Percentiles rank a stretch among this genome's conserved stretches.
These are phyloP conservation scores for Gillenia trifoliata DNA, from an alignment of 306 rosid genomes.

Conservation along the genomic window DNA sequence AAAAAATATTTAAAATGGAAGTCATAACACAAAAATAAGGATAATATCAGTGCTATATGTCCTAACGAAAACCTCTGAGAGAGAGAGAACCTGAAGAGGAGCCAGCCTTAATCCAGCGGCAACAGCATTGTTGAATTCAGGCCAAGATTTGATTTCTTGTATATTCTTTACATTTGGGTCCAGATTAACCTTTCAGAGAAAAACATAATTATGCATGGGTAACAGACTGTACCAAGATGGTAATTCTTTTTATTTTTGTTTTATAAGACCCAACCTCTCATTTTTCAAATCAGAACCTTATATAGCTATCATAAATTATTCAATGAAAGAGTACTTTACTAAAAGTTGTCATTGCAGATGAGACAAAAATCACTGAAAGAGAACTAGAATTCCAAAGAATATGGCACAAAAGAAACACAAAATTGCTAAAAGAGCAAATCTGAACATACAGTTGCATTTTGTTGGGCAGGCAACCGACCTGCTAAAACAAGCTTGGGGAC, in stretches of 20 bases:
- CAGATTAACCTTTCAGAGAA: conserved; percentile 63
- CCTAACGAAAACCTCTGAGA: not conserved
- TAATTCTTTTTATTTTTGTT: not conserved
- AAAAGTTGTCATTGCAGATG: not conserved
- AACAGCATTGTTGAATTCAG: conserved; percentile 96
- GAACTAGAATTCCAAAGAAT: not conserved
- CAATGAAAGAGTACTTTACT: not conserved
- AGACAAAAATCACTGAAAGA: not conserved
- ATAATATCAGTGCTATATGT: conserved; percentile 1
- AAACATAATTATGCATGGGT: not conserved
- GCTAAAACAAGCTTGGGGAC: conserved; percentile 95
- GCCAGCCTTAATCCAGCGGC: conserved; percentile 97
- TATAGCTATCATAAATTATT: not conserved
- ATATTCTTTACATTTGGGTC: conserved; percentile 81
- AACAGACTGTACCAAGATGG: not conserved
- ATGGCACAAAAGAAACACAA: conserved; percentile 9
- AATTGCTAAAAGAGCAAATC: conserved; percentile 13
- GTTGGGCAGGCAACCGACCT: conserved; percentile 96
- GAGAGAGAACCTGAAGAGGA: conserved; percentile 72
- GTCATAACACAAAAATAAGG: not conserved
- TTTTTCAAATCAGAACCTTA: not conserved
- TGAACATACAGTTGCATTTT: conserved; percentile 87
- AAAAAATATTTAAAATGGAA: not conserved
- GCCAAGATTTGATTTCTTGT: conserved; percentile 91
- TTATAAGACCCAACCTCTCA: not conserved